Conservation (phyloP, 805 yeast genomes). For the Saccharomyces mikatae region DNA sequence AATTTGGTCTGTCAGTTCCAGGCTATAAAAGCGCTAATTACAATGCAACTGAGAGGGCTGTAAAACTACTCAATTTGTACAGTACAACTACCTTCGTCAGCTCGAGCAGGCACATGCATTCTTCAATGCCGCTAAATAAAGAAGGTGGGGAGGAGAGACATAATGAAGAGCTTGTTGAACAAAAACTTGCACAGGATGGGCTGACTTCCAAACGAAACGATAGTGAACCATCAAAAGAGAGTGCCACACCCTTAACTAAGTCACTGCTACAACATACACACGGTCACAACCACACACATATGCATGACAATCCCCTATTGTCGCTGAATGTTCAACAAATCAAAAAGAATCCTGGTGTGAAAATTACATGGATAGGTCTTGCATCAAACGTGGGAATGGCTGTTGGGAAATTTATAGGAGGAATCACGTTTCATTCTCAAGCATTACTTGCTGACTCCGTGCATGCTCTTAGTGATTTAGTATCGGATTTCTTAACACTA, state of each 20-base stretch:
- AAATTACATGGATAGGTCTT: slow-evolving; percentile 89
- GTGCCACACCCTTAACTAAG: not conserved
- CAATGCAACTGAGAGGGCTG: not conserved
- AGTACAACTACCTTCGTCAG: not conserved
- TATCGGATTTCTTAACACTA: slow-evolving; percentile 82
- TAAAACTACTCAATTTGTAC: not conserved
- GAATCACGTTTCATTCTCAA: slow-evolving; percentile 87
- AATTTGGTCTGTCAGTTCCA: not conserved
- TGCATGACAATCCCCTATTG: slow-evolving; percentile 27
- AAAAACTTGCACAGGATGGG: not conserved
- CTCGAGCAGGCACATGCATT: not conserved
- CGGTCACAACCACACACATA: slow-evolving; percentile 31
- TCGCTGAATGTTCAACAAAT: slow-evolving; percentile 37
- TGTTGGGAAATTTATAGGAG: slow-evolving; percentile 78
- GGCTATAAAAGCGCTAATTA: not conserved
- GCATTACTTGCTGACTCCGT: slow-evolving; percentile 91
- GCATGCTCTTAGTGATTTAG: slow-evolving; percentile 84
- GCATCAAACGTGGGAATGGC: slow-evolving; percentile 82
- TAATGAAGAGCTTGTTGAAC: not conserved
- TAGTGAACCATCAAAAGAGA: not conserved
- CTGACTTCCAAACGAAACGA: not conserved
- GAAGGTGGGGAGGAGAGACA: not conserved
- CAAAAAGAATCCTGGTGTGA: slow-evolving; percentile 70
- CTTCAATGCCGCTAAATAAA: not conserved
- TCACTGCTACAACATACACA: slow-evolving; percentile 16